Evolutionary conservation across 495 filamentous ascomycete genomes (phyloP).

Genomic region (Pyrenopolyporus hunteri): DNA sequence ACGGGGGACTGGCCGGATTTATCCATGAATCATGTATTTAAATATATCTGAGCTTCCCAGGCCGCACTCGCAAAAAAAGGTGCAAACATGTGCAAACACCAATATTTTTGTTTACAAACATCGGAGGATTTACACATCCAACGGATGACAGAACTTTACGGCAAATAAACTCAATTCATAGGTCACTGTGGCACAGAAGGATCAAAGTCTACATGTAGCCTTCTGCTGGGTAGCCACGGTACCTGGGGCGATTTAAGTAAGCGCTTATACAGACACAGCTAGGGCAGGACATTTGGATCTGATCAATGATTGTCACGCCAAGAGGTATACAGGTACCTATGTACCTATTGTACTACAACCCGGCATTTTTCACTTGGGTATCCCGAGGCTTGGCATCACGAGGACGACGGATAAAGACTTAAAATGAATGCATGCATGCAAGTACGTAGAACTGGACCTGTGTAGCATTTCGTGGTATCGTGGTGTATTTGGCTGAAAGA

Average conservation of each 20-base stretch:
- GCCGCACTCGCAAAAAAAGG: not conserved
- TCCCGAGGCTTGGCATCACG: conserved; percentile 10
- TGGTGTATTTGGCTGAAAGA: conserved; percentile 36
- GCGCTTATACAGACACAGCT: too few species aligned
- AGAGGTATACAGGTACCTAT: not conserved
- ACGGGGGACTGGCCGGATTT: conserved; percentile 6
- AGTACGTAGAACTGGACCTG: conserved; percentile 29
- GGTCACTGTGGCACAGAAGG: conserved; percentile 17
- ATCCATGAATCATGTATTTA: conserved; percentile 26
- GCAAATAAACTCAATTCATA: conserved; percentile 22
- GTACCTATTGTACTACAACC: not conserved
- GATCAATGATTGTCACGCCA: not conserved
- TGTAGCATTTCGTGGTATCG: conserved; percentile 42
- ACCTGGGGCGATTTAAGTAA: too few species aligned
- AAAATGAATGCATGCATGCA: not conserved
- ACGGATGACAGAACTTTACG: conserved; percentile 33
- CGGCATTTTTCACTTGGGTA: conserved; percentile 23
- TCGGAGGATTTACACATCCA: conserved; percentile 13
- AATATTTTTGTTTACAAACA: not conserved
- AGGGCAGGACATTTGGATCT: not conserved
- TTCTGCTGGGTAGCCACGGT: too few species aligned
- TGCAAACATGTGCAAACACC: not conserved
- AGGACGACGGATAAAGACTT: not conserved
- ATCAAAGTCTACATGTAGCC: not conserved
- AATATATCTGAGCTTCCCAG: conserved; percentile 6